Conservation (phyloP, 2,329 filamentous ascomycete genomes). For the Aspergillus sp. region DNA sequence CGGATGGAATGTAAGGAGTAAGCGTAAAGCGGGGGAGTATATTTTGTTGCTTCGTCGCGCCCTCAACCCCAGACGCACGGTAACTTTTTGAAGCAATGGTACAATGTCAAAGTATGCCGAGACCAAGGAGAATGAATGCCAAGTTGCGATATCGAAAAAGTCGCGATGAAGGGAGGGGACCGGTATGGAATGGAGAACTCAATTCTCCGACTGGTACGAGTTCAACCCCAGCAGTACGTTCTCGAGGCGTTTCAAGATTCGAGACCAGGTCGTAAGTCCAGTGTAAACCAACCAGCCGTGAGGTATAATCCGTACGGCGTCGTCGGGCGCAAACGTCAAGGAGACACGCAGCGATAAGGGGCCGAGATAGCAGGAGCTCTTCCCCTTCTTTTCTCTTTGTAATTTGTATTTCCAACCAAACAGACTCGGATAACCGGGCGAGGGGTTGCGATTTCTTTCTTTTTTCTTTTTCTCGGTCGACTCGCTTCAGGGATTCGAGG, state of each 20-base stretch:
- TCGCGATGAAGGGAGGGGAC: not conserved
- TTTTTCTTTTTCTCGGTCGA: not conserved
- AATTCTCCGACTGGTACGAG: slow-evolving; percentile 8
- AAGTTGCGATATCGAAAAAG: not conserved
- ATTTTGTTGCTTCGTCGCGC: not conserved
- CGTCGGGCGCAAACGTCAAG: slow-evolving; percentile 16
- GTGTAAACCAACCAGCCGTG: slow-evolving; percentile 1
- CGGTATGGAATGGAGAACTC: slow-evolving; percentile 3
- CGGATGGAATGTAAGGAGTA: not conserved
- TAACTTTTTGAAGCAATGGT: not conserved
- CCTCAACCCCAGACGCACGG: not conserved
- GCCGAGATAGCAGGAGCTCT: not conserved
- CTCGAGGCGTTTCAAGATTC: slow-evolving; percentile 1
- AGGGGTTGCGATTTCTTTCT: not conserved
- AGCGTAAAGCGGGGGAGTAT: not conserved
- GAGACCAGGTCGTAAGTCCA: slow-evolving; percentile 2
- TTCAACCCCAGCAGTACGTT: not conserved
- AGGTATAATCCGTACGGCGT: not conserved
- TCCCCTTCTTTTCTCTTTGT: not conserved
- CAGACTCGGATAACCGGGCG: not conserved
- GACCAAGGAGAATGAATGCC: not conserved
- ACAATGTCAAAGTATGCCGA: not conserved
- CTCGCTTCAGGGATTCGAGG: not conserved
- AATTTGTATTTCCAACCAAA: not conserved
- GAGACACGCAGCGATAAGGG: not conserved